Evolutionary conservation across 2,329 filamentous ascomycete species (phyloP).

Genomic region (Fonsecaea pedrosoi): DNA sequence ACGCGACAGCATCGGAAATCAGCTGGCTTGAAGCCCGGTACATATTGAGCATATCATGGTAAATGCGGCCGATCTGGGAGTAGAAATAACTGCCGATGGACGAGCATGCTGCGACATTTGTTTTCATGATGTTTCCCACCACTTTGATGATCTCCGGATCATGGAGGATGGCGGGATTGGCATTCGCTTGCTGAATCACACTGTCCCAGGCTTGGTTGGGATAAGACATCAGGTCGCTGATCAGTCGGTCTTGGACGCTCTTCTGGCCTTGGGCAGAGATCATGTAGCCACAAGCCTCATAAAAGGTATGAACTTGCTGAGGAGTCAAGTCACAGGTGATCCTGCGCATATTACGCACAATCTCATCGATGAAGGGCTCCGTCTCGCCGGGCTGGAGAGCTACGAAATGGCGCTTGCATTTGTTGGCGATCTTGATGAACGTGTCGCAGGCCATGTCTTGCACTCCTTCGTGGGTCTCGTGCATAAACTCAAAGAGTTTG

Average conservation of each 20-base stretch:
- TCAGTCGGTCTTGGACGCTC: slow-evolving; percentile 86
- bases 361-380: slow-evolving; percentile 98
- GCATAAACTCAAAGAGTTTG: slow-evolving; percentile 99
- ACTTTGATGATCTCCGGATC: slow-evolving; percentile 97
- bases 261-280: slow-evolving; percentile 97
- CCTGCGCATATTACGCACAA: slow-evolving; percentile 91
- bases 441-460: slow-evolving; percentile 99
- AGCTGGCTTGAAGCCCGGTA: slow-evolving; percentile 95
- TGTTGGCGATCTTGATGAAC: slow-evolving; percentile 99
- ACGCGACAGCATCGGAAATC: slow-evolving; percentile 89
- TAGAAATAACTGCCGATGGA: slow-evolving; percentile 98
- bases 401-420: slow-evolving; percentile 97
- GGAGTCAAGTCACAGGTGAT: slow-evolving; percentile 95
- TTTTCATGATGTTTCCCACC: slow-evolving; percentile 99
- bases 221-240: slow-evolving; percentile 88
- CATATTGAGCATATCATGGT: slow-evolving; percentile 99
- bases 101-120: slow-evolving; percentile 96
- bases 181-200: slow-evolving; percentile 87
- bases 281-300: slow-evolving; percentile 99
- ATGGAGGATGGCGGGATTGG: slow-evolving; percentile 84
- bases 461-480: slow-evolving; percentile 98
- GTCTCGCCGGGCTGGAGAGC: slow-evolving; percentile 91
- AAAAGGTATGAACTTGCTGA: slow-evolving; percentile 98
- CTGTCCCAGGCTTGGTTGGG: slow-evolving; percentile 95
- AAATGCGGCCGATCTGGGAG: slow-evolving; percentile 95